These are phyloP conservation scores for Dendrothele bispora DNA, from an alignment of 768 basidiomycete species.

Conservation along the genomic window DNA sequence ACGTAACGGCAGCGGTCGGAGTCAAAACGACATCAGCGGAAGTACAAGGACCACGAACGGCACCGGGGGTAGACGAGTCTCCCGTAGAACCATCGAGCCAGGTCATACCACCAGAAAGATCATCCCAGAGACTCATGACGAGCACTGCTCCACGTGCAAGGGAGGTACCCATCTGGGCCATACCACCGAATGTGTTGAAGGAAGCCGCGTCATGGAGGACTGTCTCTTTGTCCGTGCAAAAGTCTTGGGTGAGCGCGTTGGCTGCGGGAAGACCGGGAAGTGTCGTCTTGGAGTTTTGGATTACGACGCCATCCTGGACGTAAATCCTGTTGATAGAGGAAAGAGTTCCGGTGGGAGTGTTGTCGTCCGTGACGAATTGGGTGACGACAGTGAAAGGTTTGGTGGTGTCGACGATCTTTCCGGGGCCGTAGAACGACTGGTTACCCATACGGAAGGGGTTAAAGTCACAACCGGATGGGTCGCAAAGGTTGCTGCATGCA, in stretches of 20 bases:
- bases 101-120: slow-evolving; percentile 53
- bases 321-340: slow-evolving; percentile 44
- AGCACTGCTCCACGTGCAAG: slow-evolving; percentile 31
- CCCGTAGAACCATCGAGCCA: slow-evolving; percentile 48
- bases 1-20: slow-evolving; percentile 45
- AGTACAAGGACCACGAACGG: slow-evolving; percentile 50
- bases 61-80: slow-evolving; percentile 37
- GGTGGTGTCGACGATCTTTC: slow-evolving; percentile 38
- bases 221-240: slow-evolving; percentile 31
- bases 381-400: slow-evolving; percentile 42
- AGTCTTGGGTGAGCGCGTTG: slow-evolving; percentile 40
- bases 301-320: slow-evolving; percentile 43
- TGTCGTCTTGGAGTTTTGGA: slow-evolving; percentile 37
- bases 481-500: slow-evolving; percentile 34
- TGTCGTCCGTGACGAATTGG: slow-evolving; percentile 42
- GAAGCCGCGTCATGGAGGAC: slow-evolving; percentile 37
- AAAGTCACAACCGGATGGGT: slow-evolving; percentile 46
- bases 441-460: slow-evolving; percentile 47
- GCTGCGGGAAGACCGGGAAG: slow-evolving; percentile 30
- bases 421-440: slow-evolving; percentile 35
- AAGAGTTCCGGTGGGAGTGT: slow-evolving; percentile 36
- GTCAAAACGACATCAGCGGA: slow-evolving; percentile 37
- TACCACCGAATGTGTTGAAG: slow-evolving; percentile 32
- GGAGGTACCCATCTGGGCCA: slow-evolving; percentile 19
- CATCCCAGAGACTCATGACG: slow-evolving; percentile 48